Evolutionary conservation across 495 filamentous ascomycete species (phyloP).

Genomic region (Trichoderma erinaceum): DNA sequence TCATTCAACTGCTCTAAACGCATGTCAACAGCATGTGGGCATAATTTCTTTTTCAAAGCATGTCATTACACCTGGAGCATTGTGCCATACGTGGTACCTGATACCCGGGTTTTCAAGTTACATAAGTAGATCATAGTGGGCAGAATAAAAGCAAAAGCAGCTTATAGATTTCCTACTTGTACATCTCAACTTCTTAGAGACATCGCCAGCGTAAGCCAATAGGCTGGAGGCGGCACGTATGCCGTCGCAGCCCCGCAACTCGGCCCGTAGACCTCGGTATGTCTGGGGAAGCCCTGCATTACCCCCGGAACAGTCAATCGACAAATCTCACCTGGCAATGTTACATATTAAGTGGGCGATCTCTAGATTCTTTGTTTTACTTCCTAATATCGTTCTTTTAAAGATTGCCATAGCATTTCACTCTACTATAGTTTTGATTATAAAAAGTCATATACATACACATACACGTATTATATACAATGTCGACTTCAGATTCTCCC

Average conservation of each 20-base stretch:
- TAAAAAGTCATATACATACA: background rate
- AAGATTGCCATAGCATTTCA: background rate
- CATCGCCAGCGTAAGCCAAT: background rate
- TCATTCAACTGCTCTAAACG: background rate
- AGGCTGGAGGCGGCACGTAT: background rate
- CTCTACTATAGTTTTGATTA: too few relatives aligned
- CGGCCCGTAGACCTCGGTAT: slow-evolving; percentile 10
- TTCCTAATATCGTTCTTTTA: too few relatives aligned
- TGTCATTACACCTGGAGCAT: too few relatives aligned
- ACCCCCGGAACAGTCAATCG: background rate
- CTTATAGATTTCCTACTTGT: too few relatives aligned
- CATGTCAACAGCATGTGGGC: background rate
- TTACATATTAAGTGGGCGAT: background rate
- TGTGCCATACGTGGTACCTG: too few relatives aligned
- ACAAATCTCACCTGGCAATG: background rate
- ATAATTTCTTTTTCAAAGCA: too few relatives aligned
- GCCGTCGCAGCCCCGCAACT: background rate
- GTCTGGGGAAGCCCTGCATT: background rate
- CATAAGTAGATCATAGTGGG: too few relatives aligned
- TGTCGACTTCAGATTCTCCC: background rate
- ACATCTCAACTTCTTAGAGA: too few relatives aligned
- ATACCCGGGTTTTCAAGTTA: too few relatives aligned
- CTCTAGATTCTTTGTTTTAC: too few relatives aligned
- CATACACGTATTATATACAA: background rate
- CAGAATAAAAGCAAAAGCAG: too few relatives aligned